Evolutionary conservation across 495 filamentous ascomycete species (phyloP), one percentile per base, ranked within the genome.

Genomic region (Hapsidospora chrysogenum): DNA sequence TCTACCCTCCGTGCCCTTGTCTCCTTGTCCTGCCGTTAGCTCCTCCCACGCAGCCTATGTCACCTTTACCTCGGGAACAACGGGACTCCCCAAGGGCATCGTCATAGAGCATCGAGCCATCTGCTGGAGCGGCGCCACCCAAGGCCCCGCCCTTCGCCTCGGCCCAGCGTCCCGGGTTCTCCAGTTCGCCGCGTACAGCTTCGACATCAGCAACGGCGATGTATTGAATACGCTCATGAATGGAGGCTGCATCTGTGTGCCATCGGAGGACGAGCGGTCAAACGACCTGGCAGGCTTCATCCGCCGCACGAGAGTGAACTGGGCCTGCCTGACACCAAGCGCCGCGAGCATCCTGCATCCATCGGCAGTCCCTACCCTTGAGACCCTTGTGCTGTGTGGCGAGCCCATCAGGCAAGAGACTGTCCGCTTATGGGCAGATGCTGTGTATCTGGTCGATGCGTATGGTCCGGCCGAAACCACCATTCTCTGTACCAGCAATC

Each of bases 111-210:
- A 53, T 23, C 10, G 17, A 11, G 29, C 41, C 1, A 37, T 51
- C 9, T 35, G 35, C 1, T 40, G 43, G 0, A 37, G 40, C 20
- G 40, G 45, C 14, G 1, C 17, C 3, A n/a, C 2, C 9, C 27
- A 29, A 17, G 15, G 30, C 8, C 9, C 16, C 10, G 5, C 17
- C 1, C 7, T 18, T 9, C 33, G 38, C 47, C 20, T 36, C 48
- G 0, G 29, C 36, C 0, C 54, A 58, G 5, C n/a, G n/a, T n/a
- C n/a, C n/a, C 41, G 58, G 4, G 50, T 60, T 1, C 42, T 75
- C 7, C 68, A 74, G 38, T 75, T 67, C 35, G 60, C 69, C 6
- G 60, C 63, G 26, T 68, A 64, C 36, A 67, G 63, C 0, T 75
- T 72, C 26, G 72, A 76, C 35, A 56, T 63, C 7, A 63, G 61